Percentiles rank a stretch among this genome's conserved stretches.
These are phyloP conservation scores for Mycoemilia scoparia DNA, from an alignment of 192 early-diverging fungal genomes.

Conservation along the genomic window DNA sequence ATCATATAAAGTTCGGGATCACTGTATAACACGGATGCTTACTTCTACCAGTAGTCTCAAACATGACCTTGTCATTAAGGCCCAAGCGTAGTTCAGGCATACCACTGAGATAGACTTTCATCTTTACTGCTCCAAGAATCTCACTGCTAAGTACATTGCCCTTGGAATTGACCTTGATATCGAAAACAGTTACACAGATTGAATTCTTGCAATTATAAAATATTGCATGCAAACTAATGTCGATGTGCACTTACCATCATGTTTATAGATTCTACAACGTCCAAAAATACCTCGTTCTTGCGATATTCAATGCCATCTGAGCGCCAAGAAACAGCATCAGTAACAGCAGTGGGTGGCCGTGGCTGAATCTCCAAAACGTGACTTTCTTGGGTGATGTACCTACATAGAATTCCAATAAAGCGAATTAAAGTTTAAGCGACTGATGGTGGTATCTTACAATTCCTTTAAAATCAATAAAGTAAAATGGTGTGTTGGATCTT, in stretches of 20 bases:
- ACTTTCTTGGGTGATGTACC: slow-evolving; percentile 97
- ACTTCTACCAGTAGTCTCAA: slow-evolving; percentile 70
- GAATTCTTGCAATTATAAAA: not conserved
- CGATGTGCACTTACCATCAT: slow-evolving; percentile 41
- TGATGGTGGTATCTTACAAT: too few species aligned
- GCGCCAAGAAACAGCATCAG: slow-evolving; percentile 51
- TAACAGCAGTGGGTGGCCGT: slow-evolving; percentile 73
- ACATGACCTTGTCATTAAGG: slow-evolving; percentile 80
- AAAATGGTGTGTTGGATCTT: too few species aligned
- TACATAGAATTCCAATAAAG: too few species aligned
- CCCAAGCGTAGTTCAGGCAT: slow-evolving; percentile 75
- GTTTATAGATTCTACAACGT: slow-evolving; percentile 59
- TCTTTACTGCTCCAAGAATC: slow-evolving; percentile 65
- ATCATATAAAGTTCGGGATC: too few species aligned
- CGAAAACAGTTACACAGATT: too few species aligned
- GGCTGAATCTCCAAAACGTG: slow-evolving; percentile 83
- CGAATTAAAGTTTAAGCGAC: too few species aligned
- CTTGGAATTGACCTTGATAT: slow-evolving; percentile 44
- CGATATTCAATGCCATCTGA: slow-evolving; percentile 51
- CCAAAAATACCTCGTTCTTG: slow-evolving; percentile 61
- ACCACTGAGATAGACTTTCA: slow-evolving; percentile 70
- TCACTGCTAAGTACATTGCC: slow-evolving; percentile 43
- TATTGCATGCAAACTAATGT: slow-evolving; percentile 1
- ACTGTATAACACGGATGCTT: too few species aligned
- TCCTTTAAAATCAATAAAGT: slow-evolving; percentile 7